These are phyloP conservation scores for Bipolaris bicolor DNA, from an alignment of 2,329 filamentous ascomycete genomes.

Conservation along the genomic window DNA sequence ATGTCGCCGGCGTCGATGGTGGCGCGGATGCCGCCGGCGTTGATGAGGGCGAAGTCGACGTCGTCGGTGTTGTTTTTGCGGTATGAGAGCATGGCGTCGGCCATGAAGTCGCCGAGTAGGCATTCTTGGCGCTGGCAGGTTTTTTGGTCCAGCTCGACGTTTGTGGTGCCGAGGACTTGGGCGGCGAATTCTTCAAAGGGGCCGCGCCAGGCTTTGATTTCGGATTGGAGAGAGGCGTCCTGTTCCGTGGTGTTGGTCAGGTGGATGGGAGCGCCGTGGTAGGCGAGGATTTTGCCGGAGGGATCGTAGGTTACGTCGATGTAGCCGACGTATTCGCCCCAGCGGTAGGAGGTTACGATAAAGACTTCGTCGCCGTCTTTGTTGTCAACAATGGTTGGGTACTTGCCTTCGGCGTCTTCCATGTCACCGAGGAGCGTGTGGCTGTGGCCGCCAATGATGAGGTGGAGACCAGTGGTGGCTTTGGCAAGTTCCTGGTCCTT, in stretches of 20 bases:
- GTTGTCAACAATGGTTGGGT: conserved; percentile 68
- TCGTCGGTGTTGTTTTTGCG: conserved; percentile 56
- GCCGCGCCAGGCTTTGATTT: conserved; percentile 64
- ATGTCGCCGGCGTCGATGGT: conserved; percentile 67
- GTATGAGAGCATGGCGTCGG: conserved; percentile 66
- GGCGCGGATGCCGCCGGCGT: conserved; percentile 68
- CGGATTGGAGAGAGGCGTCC: conserved; percentile 62
- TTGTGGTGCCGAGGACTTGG: conserved; percentile 62
- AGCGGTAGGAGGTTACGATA: conserved; percentile 70
- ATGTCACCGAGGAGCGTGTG: conserved; percentile 66
- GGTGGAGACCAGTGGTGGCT: conserved; percentile 66
- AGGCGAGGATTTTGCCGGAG: conserved; percentile 66
- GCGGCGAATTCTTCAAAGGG: conserved; percentile 67
- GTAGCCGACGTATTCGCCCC: conserved; percentile 72
- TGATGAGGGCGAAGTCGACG: conserved; percentile 66
- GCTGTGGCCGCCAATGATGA: conserved; percentile 70
- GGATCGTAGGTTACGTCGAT: conserved; percentile 69
- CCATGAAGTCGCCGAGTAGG: conserved; percentile 51
- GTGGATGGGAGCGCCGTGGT: conserved; percentile 69
- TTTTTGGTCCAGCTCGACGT: conserved; percentile 64
- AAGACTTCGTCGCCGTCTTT: conserved; percentile 70
- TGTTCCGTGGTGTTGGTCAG: conserved; percentile 66
- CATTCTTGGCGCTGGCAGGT: conserved; percentile 66
- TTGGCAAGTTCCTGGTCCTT: conserved; percentile 66
- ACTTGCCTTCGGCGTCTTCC: conserved; percentile 63